These are phyloP conservation scores for Hippophae rhamnoides DNA, from an alignment of 306 rosid genomes.

Conservation along the genomic window DNA sequence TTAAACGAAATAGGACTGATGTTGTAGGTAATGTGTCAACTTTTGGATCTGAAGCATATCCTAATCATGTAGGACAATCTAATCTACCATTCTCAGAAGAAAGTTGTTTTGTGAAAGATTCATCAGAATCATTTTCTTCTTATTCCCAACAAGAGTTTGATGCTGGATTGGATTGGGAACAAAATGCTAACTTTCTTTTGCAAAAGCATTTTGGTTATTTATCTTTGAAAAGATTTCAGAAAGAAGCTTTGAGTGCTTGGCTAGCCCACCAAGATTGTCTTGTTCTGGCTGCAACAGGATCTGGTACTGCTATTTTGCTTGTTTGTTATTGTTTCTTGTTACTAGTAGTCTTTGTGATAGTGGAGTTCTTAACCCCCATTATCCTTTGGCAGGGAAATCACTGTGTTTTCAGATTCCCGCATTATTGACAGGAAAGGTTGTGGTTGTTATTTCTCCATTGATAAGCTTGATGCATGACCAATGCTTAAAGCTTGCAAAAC, in stretches of 20 bases:
- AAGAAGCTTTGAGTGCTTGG: slow-evolving; percentile 76
- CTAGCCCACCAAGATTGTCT: slow-evolving; percentile 55
- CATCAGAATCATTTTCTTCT: slow-evolving; percentile 9
- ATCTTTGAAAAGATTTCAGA: slow-evolving; percentile 61
- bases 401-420: slow-evolving; percentile 94
- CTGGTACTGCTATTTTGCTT: slow-evolving; percentile 42
- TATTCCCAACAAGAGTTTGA: slow-evolving; percentile 17
- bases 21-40: slow-evolving; percentile 15
- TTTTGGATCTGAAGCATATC: slow-evolving; percentile 4
- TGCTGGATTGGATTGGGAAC: slow-evolving; percentile 43
- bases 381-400: slow-evolving; percentile 68
- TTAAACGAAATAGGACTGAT: slow-evolving; percentile 17
- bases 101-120: slow-evolving; percentile 5
- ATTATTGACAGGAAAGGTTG: slow-evolving; percentile 82
- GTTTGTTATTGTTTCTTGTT: slow-evolving; percentile 6
- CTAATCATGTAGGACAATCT: slow-evolving; percentile 16
- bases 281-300: slow-evolving; percentile 91
- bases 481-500: slow-evolving; percentile 66
- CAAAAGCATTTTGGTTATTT: slow-evolving; percentile 62
- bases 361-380: slow-evolving; percentile 11
- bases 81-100: slow-evolving; percentile 19
- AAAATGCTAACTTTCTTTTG: slow-evolving; percentile 35
- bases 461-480: slow-evolving; percentile 97
- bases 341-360: slow-evolving; percentile 10
- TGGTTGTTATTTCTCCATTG: slow-evolving; percentile 88